Percentiles rank a stretch among this genome's conserved stretches.
Conservation (phyloP, 2,329 filamentous ascomycete genomes). For the Plenodomus biglobosus region DNA sequence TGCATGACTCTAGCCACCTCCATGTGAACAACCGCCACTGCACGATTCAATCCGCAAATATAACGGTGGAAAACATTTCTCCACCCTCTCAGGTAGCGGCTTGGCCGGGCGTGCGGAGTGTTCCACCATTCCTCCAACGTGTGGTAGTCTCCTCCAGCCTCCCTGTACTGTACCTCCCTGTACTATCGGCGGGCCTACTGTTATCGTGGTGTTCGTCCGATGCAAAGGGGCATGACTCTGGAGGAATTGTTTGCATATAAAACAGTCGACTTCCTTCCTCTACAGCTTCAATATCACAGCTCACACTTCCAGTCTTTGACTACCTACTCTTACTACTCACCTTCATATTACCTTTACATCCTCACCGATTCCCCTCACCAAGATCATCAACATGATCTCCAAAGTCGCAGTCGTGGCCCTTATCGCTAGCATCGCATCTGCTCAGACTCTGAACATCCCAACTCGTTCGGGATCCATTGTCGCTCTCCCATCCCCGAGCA, state of each 20-base stretch:
- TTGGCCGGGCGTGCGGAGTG: constrained; percentile 3
- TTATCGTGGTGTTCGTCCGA: background rate
- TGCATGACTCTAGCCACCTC: constrained; percentile 8
- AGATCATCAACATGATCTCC: constrained; percentile 19
- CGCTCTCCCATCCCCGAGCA: constrained; percentile 29
- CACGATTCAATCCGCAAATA: constrained; percentile 2
- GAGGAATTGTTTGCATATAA: background rate
- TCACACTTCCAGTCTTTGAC: background rate
- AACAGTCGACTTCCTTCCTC: background rate
- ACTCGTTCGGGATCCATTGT: constrained; percentile 31
- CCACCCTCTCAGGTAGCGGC: constrained; percentile 7
- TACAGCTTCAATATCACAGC: background rate
- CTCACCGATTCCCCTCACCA: background rate
- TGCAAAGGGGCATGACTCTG: background rate
- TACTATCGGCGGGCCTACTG: background rate
- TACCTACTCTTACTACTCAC: background rate
- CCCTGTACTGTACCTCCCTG: too few species aligned
- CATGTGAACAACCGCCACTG: constrained; percentile 1
- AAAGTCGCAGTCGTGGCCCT: constrained; percentile 23
- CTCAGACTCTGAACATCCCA: constrained; percentile 39
- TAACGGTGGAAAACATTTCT: constrained; percentile 9
- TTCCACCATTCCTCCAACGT: constrained; percentile 3
- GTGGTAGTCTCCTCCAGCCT: constrained; percentile 11
- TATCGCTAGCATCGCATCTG: constrained; percentile 28
- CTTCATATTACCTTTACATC: background rate